A percentile compares a stretch with the other conserved stretches of the same genome.
These are phyloP conservation scores for Rostrohypoxylon terebratum DNA, from an alignment of 495 filamentous ascomycete genomes.

Conservation along the genomic window DNA sequence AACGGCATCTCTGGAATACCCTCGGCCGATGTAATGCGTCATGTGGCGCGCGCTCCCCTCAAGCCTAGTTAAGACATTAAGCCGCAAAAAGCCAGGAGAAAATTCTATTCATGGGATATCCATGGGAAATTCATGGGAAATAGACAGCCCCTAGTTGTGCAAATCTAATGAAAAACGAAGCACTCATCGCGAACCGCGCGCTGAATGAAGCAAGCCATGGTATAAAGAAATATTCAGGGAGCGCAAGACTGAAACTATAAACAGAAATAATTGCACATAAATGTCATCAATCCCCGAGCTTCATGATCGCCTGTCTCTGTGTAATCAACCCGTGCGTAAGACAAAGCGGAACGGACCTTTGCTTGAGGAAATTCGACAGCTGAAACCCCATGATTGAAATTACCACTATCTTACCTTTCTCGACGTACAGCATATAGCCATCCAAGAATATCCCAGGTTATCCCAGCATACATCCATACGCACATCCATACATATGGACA, in stretches of 20 bases:
- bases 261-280: conserved; percentile 22
- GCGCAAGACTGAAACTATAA: conserved; percentile 7
- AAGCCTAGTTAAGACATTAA: conserved; percentile 33
- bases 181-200: conserved; percentile 43
- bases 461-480: neutral
- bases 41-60: conserved; percentile 45
- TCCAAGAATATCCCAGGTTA: neutral
- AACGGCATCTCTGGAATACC: conserved; percentile 34
- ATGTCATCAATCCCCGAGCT: conserved; percentile 21
- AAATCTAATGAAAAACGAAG: conserved; percentile 32
- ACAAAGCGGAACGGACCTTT: conserved; percentile 38
- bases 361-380: conserved; percentile 4
- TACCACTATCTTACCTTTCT: conserved; percentile 13
- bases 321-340: conserved; percentile 31
- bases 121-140: conserved; percentile 36
- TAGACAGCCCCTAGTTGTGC: conserved; percentile 34
- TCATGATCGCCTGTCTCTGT: conserved; percentile 27
- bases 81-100: conserved; percentile 22
- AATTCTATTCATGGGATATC: conserved; percentile 36
- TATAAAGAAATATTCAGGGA: conserved; percentile 8
- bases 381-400: conserved; percentile 36
- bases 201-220: conserved; percentile 42
- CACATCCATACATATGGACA: too few relatives aligned
- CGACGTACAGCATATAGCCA: conserved; percentile 25
- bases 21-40: conserved; percentile 39